phyloP scores from a whole-genome alignment of 176 grass and related monocot genomes.

The Phoenix dactylifera region DNA sequence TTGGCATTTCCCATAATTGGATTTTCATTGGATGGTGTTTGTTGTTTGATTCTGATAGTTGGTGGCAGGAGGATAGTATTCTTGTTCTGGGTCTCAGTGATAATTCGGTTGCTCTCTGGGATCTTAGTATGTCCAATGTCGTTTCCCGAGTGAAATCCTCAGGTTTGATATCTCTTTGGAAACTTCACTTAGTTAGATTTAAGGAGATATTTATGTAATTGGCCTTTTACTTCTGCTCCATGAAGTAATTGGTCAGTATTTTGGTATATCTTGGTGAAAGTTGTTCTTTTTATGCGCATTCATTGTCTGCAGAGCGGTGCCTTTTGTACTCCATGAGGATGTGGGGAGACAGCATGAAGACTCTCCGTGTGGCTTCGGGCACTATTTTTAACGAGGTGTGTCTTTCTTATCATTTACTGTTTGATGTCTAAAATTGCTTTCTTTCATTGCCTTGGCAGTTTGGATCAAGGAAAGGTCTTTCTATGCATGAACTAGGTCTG shows the following conservation, averaged over 20 bases:
- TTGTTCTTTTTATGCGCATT: not conserved
- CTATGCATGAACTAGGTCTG: too few species aligned
- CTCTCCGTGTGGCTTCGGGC: slow-evolving; percentile 61
- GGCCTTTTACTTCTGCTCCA: too few species aligned
- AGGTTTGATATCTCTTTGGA: slow-evolving; percentile 24
- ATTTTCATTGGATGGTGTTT: too few species aligned
- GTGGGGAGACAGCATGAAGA: slow-evolving; percentile 40
- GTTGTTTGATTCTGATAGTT: not conserved
- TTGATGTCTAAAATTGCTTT: not conserved
- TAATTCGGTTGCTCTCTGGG: slow-evolving; percentile 75
- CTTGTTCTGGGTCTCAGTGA: slow-evolving; percentile 77
- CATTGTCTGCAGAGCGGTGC: slow-evolving; percentile 42
- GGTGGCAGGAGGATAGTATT: slow-evolving; percentile 36
- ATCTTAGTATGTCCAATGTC: slow-evolving; percentile 25
- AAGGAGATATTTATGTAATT: too few species aligned
- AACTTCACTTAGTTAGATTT: too few species aligned
- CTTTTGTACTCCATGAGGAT: slow-evolving; percentile 85
- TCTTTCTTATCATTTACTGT: not conserved
- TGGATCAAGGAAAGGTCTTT: too few species aligned
- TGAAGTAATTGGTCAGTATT: too few species aligned
- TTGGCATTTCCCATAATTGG: too few species aligned
- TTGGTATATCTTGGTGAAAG: not conserved
- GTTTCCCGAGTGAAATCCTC: slow-evolving; percentile 54
- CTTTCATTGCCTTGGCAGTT: too few species aligned
- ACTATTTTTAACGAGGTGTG: slow-evolving; percentile 72